Percentiles rank a stretch among this genome's conserved stretches.
Evolutionary conservation across 768 basidiomycete species (phyloP).

Genomic region (Suillus subalutaceus): DNA sequence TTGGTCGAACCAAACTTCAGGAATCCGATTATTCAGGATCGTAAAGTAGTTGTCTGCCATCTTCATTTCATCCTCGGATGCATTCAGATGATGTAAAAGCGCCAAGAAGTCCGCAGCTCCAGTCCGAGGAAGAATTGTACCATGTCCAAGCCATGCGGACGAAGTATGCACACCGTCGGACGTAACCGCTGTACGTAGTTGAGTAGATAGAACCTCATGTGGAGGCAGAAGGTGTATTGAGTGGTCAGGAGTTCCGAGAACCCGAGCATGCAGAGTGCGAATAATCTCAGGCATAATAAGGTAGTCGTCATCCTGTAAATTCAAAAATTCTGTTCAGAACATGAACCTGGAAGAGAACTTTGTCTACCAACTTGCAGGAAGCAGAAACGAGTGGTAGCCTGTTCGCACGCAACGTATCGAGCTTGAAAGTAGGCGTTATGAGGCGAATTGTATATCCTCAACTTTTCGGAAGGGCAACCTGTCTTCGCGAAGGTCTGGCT

Average conservation of each 20-base stretch:
- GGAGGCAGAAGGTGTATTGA: slow-evolving; percentile 60
- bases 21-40: slow-evolving; percentile 54
- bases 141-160: slow-evolving; percentile 71
- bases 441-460: slow-evolving; percentile 59
- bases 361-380: slow-evolving; percentile 57
- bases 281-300: slow-evolving; percentile 61
- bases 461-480: slow-evolving; percentile 44
- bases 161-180: slow-evolving; percentile 48
- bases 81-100: slow-evolving; percentile 46
- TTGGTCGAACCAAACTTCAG: slow-evolving; percentile 67
- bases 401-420: slow-evolving; percentile 59
- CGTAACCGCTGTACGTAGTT: slow-evolving; percentile 47
- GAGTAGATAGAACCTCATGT: slow-evolving; percentile 60
- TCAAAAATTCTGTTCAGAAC: background rate
- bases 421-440: slow-evolving; percentile 64
- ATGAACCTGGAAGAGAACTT: background rate
- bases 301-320: slow-evolving; percentile 67
- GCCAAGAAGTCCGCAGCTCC: slow-evolving; percentile 49
- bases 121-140: slow-evolving; percentile 52
- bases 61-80: slow-evolving; percentile 51
- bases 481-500: slow-evolving; percentile 45
- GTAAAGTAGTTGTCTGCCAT: slow-evolving; percentile 78
- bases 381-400: slow-evolving; percentile 54
- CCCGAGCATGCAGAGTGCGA: slow-evolving; percentile 46
- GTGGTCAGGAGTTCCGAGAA: slow-evolving; percentile 28